A percentile compares a stretch with the other conserved stretches of the same genome.
Conservation (phyloP, 1,284 basidiomycete genomes). For the Rhodotorula sp. region DNA sequence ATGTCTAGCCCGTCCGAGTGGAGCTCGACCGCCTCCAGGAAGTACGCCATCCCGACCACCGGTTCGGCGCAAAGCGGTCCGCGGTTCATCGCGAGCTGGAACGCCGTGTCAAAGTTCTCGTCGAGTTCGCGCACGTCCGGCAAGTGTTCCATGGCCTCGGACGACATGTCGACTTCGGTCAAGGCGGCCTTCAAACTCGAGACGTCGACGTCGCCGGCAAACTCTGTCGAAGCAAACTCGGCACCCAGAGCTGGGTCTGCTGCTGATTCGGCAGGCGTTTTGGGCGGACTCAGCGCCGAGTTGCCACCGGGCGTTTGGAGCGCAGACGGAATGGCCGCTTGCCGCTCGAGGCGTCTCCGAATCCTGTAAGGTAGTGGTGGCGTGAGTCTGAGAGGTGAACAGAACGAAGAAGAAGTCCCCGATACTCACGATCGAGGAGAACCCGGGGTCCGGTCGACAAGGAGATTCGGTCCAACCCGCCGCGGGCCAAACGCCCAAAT, state of each 20-base stretch:
- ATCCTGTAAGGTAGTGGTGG: slow-evolving; percentile 18
- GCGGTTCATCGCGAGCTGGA: slow-evolving; percentile 90
- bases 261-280: slow-evolving; percentile 12
- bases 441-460: slow-evolving; percentile 63
- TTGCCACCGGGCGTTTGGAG: slow-evolving; percentile 30
- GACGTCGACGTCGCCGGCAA: slow-evolving; percentile 32
- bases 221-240: slow-evolving; percentile 35
- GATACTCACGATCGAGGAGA: slow-evolving; percentile 47
- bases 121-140: slow-evolving; percentile 64
- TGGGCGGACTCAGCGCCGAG: slow-evolving; percentile 19
- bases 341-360: slow-evolving; percentile 38
- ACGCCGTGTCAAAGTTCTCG: slow-evolving; percentile 83
- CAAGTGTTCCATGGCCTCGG: slow-evolving; percentile 10
- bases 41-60: slow-evolving; percentile 87
- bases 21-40: slow-evolving; percentile 73
- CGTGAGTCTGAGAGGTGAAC: neutral
- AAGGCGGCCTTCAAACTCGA: slow-evolving; percentile 21
- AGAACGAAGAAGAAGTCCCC: neutral
- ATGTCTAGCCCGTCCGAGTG: slow-evolving; percentile 51
- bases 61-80: slow-evolving; percentile 96
- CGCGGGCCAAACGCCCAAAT: slow-evolving; percentile 94
- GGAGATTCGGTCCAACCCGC: slow-evolving; percentile 77
- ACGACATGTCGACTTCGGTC: slow-evolving; percentile 16
- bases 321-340: slow-evolving; percentile 30
- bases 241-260: slow-evolving; percentile 20